Base-by-base conservation (phyloP, 2,329 filamentous ascomycete species). In the Pseudomassariella vexata region DNA sequence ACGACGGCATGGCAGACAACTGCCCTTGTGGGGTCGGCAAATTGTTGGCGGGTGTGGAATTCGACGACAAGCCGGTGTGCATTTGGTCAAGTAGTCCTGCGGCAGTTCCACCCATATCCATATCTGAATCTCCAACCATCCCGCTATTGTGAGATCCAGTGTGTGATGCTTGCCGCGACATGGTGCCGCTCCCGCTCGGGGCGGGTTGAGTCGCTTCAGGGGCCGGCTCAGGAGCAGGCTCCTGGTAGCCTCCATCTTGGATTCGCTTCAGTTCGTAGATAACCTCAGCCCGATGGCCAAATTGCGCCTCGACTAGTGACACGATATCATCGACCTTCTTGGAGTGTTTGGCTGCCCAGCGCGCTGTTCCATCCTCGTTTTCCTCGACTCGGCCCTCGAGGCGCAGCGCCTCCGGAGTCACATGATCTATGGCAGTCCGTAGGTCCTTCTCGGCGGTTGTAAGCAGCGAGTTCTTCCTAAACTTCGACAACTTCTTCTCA, bases 371-470 rank as follows among this genome's bases (percentile, higher is more conserved):
- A 24, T 76, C 70, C 7, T 75, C 76, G 6, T 60, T 60, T 19
- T 65, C 64, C 27, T 72, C 70, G 39, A 55, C 50, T 29, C 56
- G 60, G n/a, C 73, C 73, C 49, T 85, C 81, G 9, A 84, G 57
- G 40, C 74, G 70, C 71, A 80, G 79, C 19, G 73, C 55, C 45
- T 85, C 81, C 1, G 68, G 53, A 2, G 73, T 76, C 3, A 66
- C 64, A 29, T 75, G 72, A 12, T 82, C 71, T 2, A 76, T 68
- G 2, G 83, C 72, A 34, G 70, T 70, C 20, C 85, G 77, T 34
- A 96, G 65, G 37, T 85, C 77, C 46, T 81, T 75, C 58, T 95
- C 90, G 2, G 86, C 83, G 35, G 76, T 68, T 46, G 78, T 80
- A 30, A 94, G 68, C 1, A 79, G 59, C 6, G 82, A 82, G 33